Conservation (phyloP, 2,329 filamentous ascomycete species). For the Penicillium sp. region DNA sequence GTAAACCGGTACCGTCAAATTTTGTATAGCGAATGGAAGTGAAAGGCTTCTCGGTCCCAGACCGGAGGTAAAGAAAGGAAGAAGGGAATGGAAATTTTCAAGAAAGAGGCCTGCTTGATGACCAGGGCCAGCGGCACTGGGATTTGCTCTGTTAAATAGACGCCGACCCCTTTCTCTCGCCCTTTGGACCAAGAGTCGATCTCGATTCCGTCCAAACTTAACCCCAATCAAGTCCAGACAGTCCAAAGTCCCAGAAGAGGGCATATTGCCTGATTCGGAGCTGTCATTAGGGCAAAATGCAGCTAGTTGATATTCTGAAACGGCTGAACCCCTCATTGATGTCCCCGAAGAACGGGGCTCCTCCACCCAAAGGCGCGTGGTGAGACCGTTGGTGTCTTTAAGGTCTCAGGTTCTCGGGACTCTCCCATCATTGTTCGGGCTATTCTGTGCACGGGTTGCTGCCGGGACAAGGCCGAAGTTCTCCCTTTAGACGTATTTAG, state of each 20-base stretch:
- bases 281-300: conserved; percentile 6
- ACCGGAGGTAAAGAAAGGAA: conserved; percentile 27
- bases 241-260: not conserved
- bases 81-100: conserved; percentile 13
- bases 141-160: conserved; percentile 19
- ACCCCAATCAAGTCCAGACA: conserved; percentile 23
- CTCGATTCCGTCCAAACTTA: conserved; percentile 8
- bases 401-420: conserved; percentile 6
- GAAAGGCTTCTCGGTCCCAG: conserved; percentile 22
- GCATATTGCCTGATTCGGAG: conserved; percentile 2
- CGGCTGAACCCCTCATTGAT: conserved; percentile 12
- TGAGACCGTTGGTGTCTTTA: conserved; percentile 14
- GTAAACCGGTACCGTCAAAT: conserved; percentile 25
- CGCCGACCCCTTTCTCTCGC: not conserved
- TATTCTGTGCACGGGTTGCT: conserved; percentile 4
- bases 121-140: not conserved
- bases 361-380: conserved; percentile 13
- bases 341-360: conserved; percentile 8
- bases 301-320: conserved; percentile 18
- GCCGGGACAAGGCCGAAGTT: conserved; percentile 21
- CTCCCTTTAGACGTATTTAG: conserved; percentile 10
- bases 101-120: conserved; percentile 23
- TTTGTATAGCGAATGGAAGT: conserved; percentile 19
- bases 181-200: conserved; percentile 2
- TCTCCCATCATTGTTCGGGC: not conserved